phyloP scores from a whole-genome alignment of 2,329 filamentous ascomycete genomes.

The Apiospora rasikravindrae region DNA sequence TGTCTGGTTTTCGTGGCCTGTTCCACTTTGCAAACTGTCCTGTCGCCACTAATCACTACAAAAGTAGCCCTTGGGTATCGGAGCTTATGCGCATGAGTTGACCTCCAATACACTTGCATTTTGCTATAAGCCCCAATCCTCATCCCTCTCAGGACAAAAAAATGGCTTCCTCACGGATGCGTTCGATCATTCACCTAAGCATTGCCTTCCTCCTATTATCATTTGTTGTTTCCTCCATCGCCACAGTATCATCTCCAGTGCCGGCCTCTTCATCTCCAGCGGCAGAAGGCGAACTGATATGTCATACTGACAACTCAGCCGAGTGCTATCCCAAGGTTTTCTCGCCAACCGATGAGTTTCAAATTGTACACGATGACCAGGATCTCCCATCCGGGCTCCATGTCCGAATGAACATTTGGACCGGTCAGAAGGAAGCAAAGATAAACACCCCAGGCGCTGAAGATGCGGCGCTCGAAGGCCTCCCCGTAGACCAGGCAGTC shows the following conservation, averaged over 20 bases:
- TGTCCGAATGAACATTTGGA: slow-evolving; percentile 68
- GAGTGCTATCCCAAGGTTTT: slow-evolving; percentile 73
- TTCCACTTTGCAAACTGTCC: slow-evolving; percentile 25
- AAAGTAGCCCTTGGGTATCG: background rate
- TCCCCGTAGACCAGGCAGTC: slow-evolving; percentile 58
- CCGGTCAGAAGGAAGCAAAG: slow-evolving; percentile 69
- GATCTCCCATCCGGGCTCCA: slow-evolving; percentile 69
- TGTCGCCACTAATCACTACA: slow-evolving; percentile 22
- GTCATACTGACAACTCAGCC: slow-evolving; percentile 61
- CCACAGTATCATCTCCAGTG: slow-evolving; percentile 33
- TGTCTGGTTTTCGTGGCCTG: slow-evolving; percentile 25
- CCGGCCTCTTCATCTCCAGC: slow-evolving; percentile 39
- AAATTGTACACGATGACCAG: slow-evolving; percentile 67
- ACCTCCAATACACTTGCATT: background rate
- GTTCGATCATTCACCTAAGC: slow-evolving; percentile 26
- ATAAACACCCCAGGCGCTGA: slow-evolving; percentile 64
- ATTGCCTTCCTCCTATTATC: slow-evolving; percentile 26
- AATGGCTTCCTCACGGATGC: slow-evolving; percentile 28
- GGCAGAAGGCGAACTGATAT: slow-evolving; percentile 63
- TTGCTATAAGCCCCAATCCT: background rate
- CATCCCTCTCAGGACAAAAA: slow-evolving; percentile 5
- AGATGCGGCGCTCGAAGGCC: slow-evolving; percentile 52
- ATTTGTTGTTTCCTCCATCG: slow-evolving; percentile 29
- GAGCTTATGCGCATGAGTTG: background rate
- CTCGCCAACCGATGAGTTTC: slow-evolving; percentile 67